A percentile compares a stretch with the other conserved stretches of the same genome.
These are phyloP conservation scores for Oryza coarctata DNA, from an alignment of 176 grass and related monocot genomes.

Conservation along the genomic window DNA sequence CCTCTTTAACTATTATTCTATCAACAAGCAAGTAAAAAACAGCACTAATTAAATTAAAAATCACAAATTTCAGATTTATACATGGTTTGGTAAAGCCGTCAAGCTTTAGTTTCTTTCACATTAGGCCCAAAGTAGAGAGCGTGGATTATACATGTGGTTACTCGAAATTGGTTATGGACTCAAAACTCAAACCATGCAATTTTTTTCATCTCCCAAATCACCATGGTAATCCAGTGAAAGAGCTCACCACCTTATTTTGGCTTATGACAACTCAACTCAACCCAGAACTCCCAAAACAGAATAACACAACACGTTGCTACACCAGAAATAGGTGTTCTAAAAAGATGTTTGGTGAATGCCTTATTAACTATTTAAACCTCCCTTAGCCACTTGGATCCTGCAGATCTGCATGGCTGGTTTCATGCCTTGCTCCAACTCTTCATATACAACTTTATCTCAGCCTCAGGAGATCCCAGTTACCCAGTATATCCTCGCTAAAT, in stretches of 20 bases:
- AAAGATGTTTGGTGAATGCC: background rate
- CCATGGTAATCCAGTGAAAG: background rate
- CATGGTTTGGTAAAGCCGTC: background rate
- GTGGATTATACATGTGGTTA: background rate
- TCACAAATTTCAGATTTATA: slow-evolving; percentile 5
- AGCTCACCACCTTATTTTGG: slow-evolving; percentile 3
- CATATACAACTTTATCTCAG: background rate
- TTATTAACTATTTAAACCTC: background rate
- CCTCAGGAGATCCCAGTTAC: background rate
- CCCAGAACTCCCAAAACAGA: too few species aligned
- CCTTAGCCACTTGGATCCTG: background rate
- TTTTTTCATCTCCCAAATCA: background rate
- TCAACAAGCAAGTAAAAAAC: background rate
- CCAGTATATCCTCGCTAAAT: background rate
- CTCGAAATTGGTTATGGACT: background rate
- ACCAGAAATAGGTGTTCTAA: background rate
- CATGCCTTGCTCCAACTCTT: background rate
- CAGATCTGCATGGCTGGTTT: background rate
- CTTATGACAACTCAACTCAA: slow-evolving; percentile 15
- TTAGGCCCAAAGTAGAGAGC: background rate
- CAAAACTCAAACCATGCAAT: slow-evolving; percentile 4
- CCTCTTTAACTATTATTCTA: background rate
- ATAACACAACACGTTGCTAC: background rate
- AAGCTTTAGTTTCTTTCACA: background rate
- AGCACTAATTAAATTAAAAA: background rate